phyloP scores from a whole-genome alignment of 2,329 filamentous ascomycete genomes.

The Talaromyces albobiverticillius region DNA sequence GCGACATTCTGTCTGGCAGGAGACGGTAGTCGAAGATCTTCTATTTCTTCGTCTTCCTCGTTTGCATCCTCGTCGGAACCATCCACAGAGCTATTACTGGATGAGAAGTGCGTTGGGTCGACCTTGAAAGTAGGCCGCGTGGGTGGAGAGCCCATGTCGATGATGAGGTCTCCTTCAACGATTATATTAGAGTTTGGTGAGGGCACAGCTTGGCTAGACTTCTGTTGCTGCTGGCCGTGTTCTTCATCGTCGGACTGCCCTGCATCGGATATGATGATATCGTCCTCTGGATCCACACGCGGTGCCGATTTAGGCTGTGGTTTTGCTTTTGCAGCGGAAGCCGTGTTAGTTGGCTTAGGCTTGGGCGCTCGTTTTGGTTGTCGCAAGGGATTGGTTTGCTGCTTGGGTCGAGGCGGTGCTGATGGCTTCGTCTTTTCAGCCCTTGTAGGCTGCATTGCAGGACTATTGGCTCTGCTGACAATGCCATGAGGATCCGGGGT shows the following conservation, averaged over 20 bases:
- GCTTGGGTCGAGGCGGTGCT: constrained; percentile 20
- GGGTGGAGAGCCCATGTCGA: constrained; percentile 47
- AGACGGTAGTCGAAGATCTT: constrained; percentile 36
- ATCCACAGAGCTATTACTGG: constrained; percentile 38
- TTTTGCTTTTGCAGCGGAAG: constrained; percentile 11
- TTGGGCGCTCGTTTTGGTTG: constrained; percentile 15
- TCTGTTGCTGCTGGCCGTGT: constrained; percentile 14
- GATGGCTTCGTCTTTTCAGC: constrained; percentile 25
- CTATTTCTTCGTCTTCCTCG: constrained; percentile 39
- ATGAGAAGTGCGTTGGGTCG: constrained; percentile 42
- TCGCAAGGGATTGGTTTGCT: constrained; percentile 13
- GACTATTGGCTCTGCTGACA: constrained; percentile 32
- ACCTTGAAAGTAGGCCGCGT: constrained; percentile 37
- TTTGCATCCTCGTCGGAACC: constrained; percentile 31
- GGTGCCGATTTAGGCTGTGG: constrained; percentile 24
- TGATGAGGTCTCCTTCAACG: constrained; percentile 46
- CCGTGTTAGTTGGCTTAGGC: neutral
- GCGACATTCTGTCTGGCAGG: constrained; percentile 27
- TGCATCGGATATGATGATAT: constrained; percentile 23
- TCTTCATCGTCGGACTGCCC: constrained; percentile 32
- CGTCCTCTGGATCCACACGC: constrained; percentile 23
- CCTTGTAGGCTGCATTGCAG: constrained; percentile 29
- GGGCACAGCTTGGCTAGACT: constrained; percentile 28
- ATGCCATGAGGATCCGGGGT: constrained; percentile 34
- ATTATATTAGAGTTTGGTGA: constrained; percentile 44